These are phyloP conservation scores for Hypomontagnella monticulosa DNA, from an alignment of 495 filamentous ascomycete species.

Conservation along the genomic window DNA sequence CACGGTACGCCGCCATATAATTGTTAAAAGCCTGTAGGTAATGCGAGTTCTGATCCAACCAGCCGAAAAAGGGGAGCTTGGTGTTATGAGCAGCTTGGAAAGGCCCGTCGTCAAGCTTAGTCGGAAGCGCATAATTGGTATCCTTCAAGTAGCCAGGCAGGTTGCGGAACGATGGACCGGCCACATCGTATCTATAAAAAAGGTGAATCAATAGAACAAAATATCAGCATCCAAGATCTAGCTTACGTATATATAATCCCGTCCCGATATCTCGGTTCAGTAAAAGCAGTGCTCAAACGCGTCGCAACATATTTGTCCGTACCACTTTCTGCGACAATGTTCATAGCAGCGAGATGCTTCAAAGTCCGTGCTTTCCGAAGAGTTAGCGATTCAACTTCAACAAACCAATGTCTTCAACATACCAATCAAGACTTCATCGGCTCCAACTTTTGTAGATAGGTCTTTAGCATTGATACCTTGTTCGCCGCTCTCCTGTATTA, in stretches of 20 bases:
- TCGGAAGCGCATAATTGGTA: slow-evolving; percentile 39
- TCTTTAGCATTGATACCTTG: slow-evolving; percentile 38
- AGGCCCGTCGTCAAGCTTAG: slow-evolving; percentile 39
- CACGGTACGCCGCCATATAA: slow-evolving; percentile 61
- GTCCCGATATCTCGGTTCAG: slow-evolving; percentile 41
- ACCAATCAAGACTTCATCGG: slow-evolving; percentile 43
- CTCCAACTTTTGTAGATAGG: slow-evolving; percentile 43
- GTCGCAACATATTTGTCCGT: slow-evolving; percentile 56
- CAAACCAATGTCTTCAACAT: neutral
- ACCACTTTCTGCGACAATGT: slow-evolving; percentile 56
- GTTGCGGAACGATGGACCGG: slow-evolving; percentile 26
- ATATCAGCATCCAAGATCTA: slow-evolving; percentile 15
- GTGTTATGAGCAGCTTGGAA: slow-evolving; percentile 47
- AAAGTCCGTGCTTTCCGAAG: slow-evolving; percentile 34
- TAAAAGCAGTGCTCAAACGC: slow-evolving; percentile 54
- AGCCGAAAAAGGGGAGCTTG: slow-evolving; percentile 42
- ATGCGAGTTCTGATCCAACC: slow-evolving; percentile 37
- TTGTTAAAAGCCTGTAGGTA: slow-evolving; percentile 55
- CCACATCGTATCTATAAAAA: slow-evolving; percentile 21
- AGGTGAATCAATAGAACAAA: neutral
- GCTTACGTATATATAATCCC: slow-evolving; percentile 45
- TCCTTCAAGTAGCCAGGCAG: slow-evolving; percentile 41
- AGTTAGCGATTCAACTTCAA: too few species aligned
- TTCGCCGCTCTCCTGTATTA: slow-evolving; percentile 42
- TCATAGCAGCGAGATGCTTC: slow-evolving; percentile 62